phyloP scores from a whole-genome alignment of 495 filamentous ascomycete genomes.

The Hyaloscypha bicolor region DNA sequence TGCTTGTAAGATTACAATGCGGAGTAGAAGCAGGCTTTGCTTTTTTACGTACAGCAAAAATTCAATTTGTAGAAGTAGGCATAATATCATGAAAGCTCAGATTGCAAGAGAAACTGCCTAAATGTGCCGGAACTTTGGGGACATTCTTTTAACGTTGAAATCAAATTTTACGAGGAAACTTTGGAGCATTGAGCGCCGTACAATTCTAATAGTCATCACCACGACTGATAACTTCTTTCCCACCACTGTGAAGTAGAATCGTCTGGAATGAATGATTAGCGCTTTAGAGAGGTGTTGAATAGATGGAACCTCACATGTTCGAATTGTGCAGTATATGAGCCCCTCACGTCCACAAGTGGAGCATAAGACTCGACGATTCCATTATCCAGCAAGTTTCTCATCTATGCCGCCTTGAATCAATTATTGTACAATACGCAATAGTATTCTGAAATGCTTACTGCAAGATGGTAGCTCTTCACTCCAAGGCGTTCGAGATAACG shows the following conservation, averaged over 20 bases:
- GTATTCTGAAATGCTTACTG: slow-evolving; percentile 51
- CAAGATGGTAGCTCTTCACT: slow-evolving; percentile 84
- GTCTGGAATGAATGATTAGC: slow-evolving; percentile 54
- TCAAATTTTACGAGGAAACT: no score
- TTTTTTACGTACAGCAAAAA: no score
- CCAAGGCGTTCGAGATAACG: slow-evolving; percentile 85
- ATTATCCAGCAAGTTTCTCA: slow-evolving; percentile 81
- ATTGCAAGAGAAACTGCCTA: no score
- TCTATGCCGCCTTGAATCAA: slow-evolving; percentile 18
- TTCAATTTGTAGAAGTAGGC: no score
- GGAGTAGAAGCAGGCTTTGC: no score
- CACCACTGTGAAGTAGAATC: slow-evolving; percentile 78
- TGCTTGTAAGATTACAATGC: no score
- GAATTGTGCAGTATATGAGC: slow-evolving; percentile 92
- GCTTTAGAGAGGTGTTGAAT: neutral
- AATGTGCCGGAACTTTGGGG: no score
- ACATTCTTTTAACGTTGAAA: no score
- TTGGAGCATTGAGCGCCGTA: no score
- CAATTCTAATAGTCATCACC: slow-evolving; percentile 76
- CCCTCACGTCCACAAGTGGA: slow-evolving; percentile 87
- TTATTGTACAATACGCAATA: slow-evolving; percentile 14
- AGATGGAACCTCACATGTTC: slow-evolving; percentile 73
- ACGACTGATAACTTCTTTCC: slow-evolving; percentile 91
- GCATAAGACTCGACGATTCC: slow-evolving; percentile 93
- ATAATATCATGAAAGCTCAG: no score